A percentile compares a stretch with the other conserved stretches of the same genome.
Conservation (phyloP, 768 basidiomycete species). For the Boletus sp. region DNA sequence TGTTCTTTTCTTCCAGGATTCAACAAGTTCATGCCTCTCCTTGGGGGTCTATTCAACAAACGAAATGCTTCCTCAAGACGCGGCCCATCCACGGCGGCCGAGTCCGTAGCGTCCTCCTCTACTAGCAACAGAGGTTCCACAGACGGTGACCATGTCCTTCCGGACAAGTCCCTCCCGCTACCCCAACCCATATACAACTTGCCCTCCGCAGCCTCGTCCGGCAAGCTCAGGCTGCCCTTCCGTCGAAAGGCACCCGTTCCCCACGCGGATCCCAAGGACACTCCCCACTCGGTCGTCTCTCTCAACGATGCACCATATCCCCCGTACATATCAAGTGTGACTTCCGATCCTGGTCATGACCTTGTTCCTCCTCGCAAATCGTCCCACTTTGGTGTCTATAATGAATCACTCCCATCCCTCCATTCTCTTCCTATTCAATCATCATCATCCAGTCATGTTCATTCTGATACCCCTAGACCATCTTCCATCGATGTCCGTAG, state of each 20-base stretch:
- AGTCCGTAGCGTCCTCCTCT: slow-evolving; percentile 18
- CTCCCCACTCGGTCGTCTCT: slow-evolving; percentile 8
- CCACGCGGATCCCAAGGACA: slow-evolving; percentile 9
- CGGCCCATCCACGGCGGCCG: slow-evolving; percentile 1
- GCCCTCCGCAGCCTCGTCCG: slow-evolving; percentile 35
- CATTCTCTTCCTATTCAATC: slow-evolving; percentile 57
- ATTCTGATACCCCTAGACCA: slow-evolving; percentile 21
- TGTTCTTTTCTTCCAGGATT: neutral
- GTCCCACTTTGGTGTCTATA: slow-evolving; percentile 60
- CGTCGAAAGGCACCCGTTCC: slow-evolving; percentile 33
- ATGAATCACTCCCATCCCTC: slow-evolving; percentile 49
- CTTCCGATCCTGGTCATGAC: slow-evolving; percentile 45
- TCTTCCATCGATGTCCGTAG: slow-evolving; percentile 14
- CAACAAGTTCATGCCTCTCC: slow-evolving; percentile 24
- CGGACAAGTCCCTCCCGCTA: slow-evolving; percentile 17
- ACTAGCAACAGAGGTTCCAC: slow-evolving; percentile 17
- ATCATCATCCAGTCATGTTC: slow-evolving; percentile 25
- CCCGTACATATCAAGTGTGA: slow-evolving; percentile 35
- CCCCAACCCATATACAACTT: slow-evolving; percentile 22
- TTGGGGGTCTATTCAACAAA: slow-evolving; percentile 29
- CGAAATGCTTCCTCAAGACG: slow-evolving; percentile 5
- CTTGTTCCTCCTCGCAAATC: slow-evolving; percentile 59
- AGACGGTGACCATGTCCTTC: slow-evolving; percentile 35
- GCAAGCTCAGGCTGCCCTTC: slow-evolving; percentile 47
- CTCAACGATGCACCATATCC: slow-evolving; percentile 30